Percentiles rank a stretch among this genome's conserved stretches.
phyloP scores from a whole-genome alignment of 2,329 filamentous ascomycete species.

The Exophiala sp. region DNA sequence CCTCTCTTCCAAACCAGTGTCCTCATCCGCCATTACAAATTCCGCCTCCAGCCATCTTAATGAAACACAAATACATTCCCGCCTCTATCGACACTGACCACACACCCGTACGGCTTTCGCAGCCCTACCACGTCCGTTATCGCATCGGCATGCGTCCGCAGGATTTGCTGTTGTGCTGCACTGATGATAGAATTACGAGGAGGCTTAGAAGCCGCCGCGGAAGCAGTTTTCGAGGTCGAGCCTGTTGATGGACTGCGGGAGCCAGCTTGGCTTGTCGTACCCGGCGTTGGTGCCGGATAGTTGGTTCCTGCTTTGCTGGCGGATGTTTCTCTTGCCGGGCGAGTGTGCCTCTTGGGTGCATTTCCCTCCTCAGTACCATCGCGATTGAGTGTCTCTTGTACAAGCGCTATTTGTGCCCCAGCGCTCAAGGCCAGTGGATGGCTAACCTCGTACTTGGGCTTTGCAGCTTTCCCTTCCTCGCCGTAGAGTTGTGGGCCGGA shows the following conservation, averaged over 20 bases:
- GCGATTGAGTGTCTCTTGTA: constrained; percentile 56
- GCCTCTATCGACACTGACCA: constrained; percentile 79
- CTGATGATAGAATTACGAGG: constrained; percentile 79
- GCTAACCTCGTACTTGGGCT: constrained; percentile 64
- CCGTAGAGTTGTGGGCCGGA: constrained; percentile 59
- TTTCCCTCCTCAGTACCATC: constrained; percentile 30
- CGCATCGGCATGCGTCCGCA: constrained; percentile 80
- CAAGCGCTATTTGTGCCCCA: constrained; percentile 57
- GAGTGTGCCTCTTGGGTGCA: constrained; percentile 28
- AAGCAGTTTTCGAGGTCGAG: background rate
- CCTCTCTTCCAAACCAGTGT: too few species aligned
- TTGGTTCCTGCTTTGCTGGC: constrained; percentile 23
- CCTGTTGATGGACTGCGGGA: background rate
- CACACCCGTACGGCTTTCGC: constrained; percentile 87
- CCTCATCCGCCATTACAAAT: background rate
- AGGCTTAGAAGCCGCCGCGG: constrained; percentile 38
- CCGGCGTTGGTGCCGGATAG: constrained; percentile 27
- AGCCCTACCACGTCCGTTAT: constrained; percentile 84
- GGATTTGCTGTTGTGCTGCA: constrained; percentile 75
- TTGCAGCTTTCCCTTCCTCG: constrained; percentile 54
- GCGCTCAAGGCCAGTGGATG: constrained; percentile 43
- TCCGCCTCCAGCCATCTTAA: constrained; percentile 32
- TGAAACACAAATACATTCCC: constrained; percentile 83
- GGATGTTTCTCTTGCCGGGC: constrained; percentile 2
- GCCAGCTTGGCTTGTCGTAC: constrained; percentile 8